A percentile compares a stretch with the other conserved stretches of the same genome.
Evolutionary conservation across 208 protist species (phyloP).

Genomic region (Trypanosomatidae sp.): DNA sequence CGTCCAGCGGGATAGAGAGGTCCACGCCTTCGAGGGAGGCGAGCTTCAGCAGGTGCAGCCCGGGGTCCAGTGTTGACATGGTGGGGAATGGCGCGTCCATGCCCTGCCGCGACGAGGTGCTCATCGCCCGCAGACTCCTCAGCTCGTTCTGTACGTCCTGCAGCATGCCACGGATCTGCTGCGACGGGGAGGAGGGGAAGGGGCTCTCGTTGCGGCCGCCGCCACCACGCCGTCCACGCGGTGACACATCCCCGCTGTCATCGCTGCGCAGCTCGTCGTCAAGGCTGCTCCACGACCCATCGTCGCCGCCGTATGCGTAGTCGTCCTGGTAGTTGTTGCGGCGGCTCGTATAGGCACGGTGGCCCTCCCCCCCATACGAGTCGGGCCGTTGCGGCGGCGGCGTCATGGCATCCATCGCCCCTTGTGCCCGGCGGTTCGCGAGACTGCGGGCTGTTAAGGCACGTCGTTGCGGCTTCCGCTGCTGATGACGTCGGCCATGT

Average conservation of each 20-base stretch:
- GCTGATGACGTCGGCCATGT: neutral
- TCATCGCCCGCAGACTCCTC: slow-evolving; percentile 14
- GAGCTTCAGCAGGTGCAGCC: slow-evolving; percentile 42
- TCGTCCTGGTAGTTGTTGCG: no score
- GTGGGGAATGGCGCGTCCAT: slow-evolving; percentile 44
- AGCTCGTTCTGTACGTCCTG: slow-evolving; percentile 30
- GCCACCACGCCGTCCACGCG: no score
- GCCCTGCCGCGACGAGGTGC: slow-evolving; percentile 16
- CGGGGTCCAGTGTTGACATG: slow-evolving; percentile 24
- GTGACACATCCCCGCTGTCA: slow-evolving; percentile 1
- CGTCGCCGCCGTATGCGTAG: no score
- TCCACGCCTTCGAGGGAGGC: slow-evolving; percentile 48
- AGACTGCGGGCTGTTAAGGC: no score
- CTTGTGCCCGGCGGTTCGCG: no score
- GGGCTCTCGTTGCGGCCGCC: neutral
- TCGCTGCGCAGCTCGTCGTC: slow-evolving; percentile 2
- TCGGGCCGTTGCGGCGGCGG: no score
- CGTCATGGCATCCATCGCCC: no score
- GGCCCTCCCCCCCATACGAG: no score
- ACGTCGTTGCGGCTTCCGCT: slow-evolving; percentile 9
- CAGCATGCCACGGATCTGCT: slow-evolving; percentile 25
- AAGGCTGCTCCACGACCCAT: slow-evolving; percentile 9
- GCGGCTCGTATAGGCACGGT: no score
- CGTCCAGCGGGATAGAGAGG: slow-evolving; percentile 45
- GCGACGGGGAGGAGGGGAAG: slow-evolving; percentile 2